Evolutionary conservation across 2,329 filamentous ascomycete genomes (phyloP), one percentile per base, ranked within the genome.

Genomic region (Venturiaceae sp.): DNA sequence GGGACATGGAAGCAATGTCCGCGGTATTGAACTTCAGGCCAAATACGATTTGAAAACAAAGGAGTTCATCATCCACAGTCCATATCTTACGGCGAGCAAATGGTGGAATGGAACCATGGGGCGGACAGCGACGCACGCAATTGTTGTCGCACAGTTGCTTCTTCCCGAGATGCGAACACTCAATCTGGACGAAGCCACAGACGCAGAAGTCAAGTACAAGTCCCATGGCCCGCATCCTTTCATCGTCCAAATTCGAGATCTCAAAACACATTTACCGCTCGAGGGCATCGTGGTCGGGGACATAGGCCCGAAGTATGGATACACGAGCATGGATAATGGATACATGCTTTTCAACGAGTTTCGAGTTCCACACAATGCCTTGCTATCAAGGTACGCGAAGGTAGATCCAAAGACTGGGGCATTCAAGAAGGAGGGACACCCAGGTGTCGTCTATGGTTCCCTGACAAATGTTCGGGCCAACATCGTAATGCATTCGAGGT

Each of bases 101-200:
- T 80, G 77, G 77, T 81, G 78, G 78, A 80, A 80, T 65, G 78
- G 78, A 1, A 73, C 74, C 1, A 71, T 81, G 68, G 78, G 78
- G 1, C 69, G 77, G 26, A 79, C 76, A n/a, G 78, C 78, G n/a
- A 80, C 78, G 58, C 77, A 80, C 69, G 75, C 78, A 30, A 79
- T 81, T 60, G 77, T 81, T 1, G 76, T 81, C 19, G 78, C 78
- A 39, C 79, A 80, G 60, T 66, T 81, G 1, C 66, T 79, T 34
- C 65, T 80, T 13, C 77, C 77, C 21, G 60, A 62, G 41, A 58
- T 57, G 54, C 56, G 30, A 66, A 70, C 62, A 60, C 63, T 47
- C 60, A 53, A 8, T 56, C 60, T 41, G 4, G 39, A 39, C 9
- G 47, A 39, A 30, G 54, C 6, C 19, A 6, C 39, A 33, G 28